phyloP scores from a whole-genome alignment of 805 yeast genomes.

The Nakazawaea ambrosiae region DNA sequence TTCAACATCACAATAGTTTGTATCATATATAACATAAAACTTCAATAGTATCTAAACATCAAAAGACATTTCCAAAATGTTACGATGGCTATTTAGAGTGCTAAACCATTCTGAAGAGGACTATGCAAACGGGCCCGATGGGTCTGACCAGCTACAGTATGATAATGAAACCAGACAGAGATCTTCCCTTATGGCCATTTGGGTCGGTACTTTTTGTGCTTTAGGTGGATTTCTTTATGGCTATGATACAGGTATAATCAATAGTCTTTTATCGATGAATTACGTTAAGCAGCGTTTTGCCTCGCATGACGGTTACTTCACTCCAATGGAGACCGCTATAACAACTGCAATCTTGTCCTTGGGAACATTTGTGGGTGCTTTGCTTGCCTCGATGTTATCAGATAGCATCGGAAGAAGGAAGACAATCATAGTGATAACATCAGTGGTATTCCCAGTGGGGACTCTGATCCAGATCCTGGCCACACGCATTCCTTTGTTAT shows the following conservation, averaged over 20 bases:
- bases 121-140: too few species aligned
- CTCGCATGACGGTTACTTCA: conserved; percentile 35
- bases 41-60: too few species aligned
- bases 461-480: conserved; percentile 62
- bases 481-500: conserved; percentile 39
- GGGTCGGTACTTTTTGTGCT: conserved; percentile 77
- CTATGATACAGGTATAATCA: conserved; percentile 83
- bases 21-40: too few species aligned
- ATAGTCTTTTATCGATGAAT: conserved; percentile 70
- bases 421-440: conserved; percentile 54
- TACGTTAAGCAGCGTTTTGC: conserved; percentile 57
- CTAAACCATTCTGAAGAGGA: too few species aligned
- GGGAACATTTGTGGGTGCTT: conserved; percentile 72
- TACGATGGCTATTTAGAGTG: too few species aligned
- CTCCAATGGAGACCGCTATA: conserved; percentile 58
- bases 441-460: conserved; percentile 64
- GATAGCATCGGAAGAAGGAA: conserved; percentile 69
- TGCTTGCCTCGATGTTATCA: conserved; percentile 51
- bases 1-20: too few species aligned
- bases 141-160: too few species aligned
- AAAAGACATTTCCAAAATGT: too few species aligned
- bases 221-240: conserved; percentile 90
- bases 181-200: conserved; percentile 57
- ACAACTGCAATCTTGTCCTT: conserved; percentile 74
- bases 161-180: conserved; percentile 12